Conservation (phyloP, 2,329 filamentous ascomycete species). For the Trichoderma guizhouense region DNA sequence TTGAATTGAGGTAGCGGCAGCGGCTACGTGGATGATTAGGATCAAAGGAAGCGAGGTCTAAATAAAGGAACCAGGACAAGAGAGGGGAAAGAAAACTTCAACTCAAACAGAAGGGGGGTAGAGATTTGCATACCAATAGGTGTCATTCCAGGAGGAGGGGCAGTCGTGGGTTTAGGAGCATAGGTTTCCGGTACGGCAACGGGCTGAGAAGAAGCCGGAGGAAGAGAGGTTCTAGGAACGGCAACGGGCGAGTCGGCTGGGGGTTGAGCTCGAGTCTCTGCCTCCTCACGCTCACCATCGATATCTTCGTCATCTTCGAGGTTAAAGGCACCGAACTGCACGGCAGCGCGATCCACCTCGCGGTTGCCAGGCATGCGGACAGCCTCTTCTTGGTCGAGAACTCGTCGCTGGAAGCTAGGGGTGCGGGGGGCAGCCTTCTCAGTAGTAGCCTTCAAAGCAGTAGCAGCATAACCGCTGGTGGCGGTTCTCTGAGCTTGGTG, state of each 20-base stretch:
- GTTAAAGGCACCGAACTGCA: slow-evolving; percentile 95
- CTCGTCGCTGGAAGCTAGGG: slow-evolving; percentile 77
- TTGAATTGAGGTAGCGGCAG: slow-evolving; percentile 25
- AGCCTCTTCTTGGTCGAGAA: slow-evolving; percentile 93
- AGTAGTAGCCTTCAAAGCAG: slow-evolving; percentile 73
- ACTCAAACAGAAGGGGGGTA: no score
- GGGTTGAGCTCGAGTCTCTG: slow-evolving; percentile 89
- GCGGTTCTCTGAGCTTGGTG: slow-evolving; percentile 52
- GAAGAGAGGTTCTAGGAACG: slow-evolving; percentile 80
- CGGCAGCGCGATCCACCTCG: slow-evolving; percentile 85
- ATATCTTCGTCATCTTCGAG: slow-evolving; percentile 86
- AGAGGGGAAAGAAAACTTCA: background rate
- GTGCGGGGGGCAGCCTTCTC: slow-evolving; percentile 59
- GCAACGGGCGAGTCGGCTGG: slow-evolving; percentile 88
- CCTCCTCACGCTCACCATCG: slow-evolving; percentile 90
- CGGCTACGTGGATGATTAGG: slow-evolving; percentile 22
- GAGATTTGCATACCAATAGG: slow-evolving; percentile 31
- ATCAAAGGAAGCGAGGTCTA: background rate
- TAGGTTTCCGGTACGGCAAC: slow-evolving; percentile 54
- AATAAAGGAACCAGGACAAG: background rate
- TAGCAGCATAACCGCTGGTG: slow-evolving; percentile 70
- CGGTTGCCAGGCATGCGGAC: slow-evolving; percentile 98
- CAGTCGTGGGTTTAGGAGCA: slow-evolving; percentile 52
- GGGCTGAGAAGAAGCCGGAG: slow-evolving; percentile 62
- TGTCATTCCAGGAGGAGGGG: slow-evolving; percentile 37